Evolutionary conservation across 371 early-diverging fungal genomes (phyloP), one percentile per base, ranked within the genome.

Genomic region (Cladochytrium tenue): DNA sequence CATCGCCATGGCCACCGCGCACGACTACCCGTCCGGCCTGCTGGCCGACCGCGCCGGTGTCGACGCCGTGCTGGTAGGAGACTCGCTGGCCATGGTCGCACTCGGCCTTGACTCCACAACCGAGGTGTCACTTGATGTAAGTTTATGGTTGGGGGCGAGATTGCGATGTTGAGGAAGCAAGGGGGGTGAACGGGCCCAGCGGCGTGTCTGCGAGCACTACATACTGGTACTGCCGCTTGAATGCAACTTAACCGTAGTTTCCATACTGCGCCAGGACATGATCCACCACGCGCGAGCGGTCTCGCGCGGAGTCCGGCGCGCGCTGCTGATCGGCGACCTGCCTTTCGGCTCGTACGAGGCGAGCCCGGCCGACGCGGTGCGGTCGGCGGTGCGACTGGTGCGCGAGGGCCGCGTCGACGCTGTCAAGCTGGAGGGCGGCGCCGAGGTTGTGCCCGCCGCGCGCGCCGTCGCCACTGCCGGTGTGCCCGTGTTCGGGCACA

Each of bases 21-120:
- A 83, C 63, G 83, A 96, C 75, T 98, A 95, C 66, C 95, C 96
- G 27, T 89, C 94, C 10, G 93, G 90, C 3, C 74, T 91, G 20
- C 86, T 93, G 28, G 89, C 86, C 53, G 95, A 96, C 62, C 85
- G 88, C 50, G 80, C 91, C 2, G 91, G 89, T 0, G 85, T 93
- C 63, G 98, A 98, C 70, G 81, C 92, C 71, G 84, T 86, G 56
- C 86, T 98, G 7, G 95, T 98, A 1, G 98, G 98, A 20, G 98
- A 96, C 76, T 93, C 94, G 0, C 76, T 96, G 60, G 97, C 94
- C 15, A 98, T 96, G 97, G 96, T 96, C 0, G 89, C 93, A 0
- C 78, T 98, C 43, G 97, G 97, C 3, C 89, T 91, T 74, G 87
- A 90, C 43, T 88, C 88, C 17, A 96, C 97, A 17, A 89, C 89